Percentiles rank a stretch among this genome's conserved stretches.
These are phyloP conservation scores for Musa schizocarpa DNA, from an alignment of 176 grass and related monocot genomes.

Conservation along the genomic window DNA sequence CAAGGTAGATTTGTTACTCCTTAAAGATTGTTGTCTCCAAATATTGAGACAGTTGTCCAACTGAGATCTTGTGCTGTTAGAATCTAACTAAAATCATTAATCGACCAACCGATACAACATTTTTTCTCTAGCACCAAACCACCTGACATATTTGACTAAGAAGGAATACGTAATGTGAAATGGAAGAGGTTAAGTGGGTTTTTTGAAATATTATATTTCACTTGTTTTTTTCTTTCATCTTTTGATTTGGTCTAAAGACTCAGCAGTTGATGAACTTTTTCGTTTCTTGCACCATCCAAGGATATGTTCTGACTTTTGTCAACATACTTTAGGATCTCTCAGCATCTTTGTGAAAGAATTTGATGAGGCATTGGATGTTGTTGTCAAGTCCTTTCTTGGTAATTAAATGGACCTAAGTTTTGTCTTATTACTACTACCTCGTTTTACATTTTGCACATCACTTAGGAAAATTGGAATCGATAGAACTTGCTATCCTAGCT, in stretches of 20 bases:
- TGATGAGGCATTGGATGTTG: too few species aligned
- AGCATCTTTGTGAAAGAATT: too few species aligned
- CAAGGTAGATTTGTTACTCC: conserved; percentile 36
- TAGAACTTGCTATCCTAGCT: too few species aligned
- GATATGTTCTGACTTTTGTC: background rate
- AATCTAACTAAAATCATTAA: background rate
- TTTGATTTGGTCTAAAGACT: background rate
- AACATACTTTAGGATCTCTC: background rate
- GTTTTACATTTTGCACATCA: too few species aligned
- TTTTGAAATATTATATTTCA: background rate
- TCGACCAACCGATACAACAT: too few species aligned
- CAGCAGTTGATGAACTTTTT: background rate
- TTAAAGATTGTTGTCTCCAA: background rate
- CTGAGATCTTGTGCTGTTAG: background rate
- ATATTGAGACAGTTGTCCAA: background rate
- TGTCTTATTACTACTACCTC: too few species aligned
- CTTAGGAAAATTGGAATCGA: too few species aligned
- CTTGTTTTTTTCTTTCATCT: background rate
- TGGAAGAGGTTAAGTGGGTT: background rate
- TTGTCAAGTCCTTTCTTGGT: too few species aligned
- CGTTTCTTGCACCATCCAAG: background rate
- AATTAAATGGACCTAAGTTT: too few species aligned
- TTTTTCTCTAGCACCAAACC: background rate
- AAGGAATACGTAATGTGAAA: background rate
- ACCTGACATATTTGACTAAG: background rate